A percentile compares a stretch with the other conserved stretches of the same genome.
Conservation (phyloP, 1,284 basidiomycete species). For the Puccinia polysora region DNA sequence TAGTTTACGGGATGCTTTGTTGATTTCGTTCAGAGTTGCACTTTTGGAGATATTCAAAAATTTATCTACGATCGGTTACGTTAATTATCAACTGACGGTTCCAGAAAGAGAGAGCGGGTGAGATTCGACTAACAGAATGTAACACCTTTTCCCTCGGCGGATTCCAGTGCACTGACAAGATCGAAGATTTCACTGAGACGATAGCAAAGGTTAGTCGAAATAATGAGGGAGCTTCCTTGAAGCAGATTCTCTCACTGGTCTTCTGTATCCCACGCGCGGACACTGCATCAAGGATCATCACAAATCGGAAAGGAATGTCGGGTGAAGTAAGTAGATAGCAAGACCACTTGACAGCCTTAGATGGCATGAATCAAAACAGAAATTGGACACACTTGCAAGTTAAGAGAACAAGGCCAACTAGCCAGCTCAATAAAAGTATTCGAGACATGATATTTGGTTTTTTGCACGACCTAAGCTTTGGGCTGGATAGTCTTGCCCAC, state of each 20-base stretch:
- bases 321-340: neutral
- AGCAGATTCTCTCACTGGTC: conserved; percentile 29
- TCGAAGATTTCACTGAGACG: conserved; percentile 90
- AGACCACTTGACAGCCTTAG: neutral
- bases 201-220: too few relatives aligned
- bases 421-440: neutral
- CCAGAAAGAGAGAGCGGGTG: conserved; percentile 66
- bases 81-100: conserved; percentile 58
- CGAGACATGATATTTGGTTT: neutral
- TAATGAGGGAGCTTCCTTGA: too few relatives aligned
- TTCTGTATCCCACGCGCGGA: conserved; percentile 37
- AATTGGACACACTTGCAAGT: neutral
- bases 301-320: neutral
- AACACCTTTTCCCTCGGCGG: conserved; percentile 76
- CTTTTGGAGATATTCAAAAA: conserved; percentile 50
- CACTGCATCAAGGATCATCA: neutral
- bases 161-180: conserved; percentile 76
- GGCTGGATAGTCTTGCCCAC: too few relatives aligned
- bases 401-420: neutral
- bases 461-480: neutral
- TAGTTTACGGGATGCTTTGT: conserved; percentile 74
- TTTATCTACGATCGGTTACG: conserved; percentile 43
- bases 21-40: conserved; percentile 63
- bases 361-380: neutral
- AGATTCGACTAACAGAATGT: conserved; percentile 82